Evolutionary conservation across 805 yeast species (phyloP).

Genomic region (Nadsonia fulvescens): DNA sequence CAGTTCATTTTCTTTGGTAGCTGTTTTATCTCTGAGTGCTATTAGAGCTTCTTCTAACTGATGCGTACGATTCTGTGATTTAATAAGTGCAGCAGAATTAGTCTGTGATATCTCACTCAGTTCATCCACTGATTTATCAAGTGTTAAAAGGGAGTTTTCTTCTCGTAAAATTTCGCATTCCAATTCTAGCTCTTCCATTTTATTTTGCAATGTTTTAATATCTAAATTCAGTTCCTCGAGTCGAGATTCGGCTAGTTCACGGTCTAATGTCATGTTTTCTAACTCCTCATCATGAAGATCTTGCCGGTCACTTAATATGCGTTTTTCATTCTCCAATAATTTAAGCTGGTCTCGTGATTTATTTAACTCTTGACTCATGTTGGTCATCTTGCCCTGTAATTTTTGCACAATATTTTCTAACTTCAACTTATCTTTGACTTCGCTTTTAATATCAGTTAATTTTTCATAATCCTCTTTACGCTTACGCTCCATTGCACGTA

Average conservation of each 20-base stretch:
- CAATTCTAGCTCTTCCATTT: constrained; percentile 11
- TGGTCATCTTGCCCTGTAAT: constrained; percentile 15
- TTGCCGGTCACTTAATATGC: too few relatives aligned
- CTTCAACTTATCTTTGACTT: constrained; percentile 11
- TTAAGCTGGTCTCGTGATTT: constrained; percentile 9
- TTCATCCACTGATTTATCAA: too few relatives aligned
- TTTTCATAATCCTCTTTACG: constrained; percentile 14
- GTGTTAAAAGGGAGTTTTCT: constrained; percentile 11
- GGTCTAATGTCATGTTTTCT: constrained; percentile 19
- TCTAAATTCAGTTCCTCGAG: constrained; percentile 13
- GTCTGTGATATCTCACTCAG: too few relatives aligned
- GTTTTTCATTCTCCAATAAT: too few relatives aligned
- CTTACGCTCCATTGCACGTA: constrained; percentile 12
- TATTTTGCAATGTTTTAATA: constrained; percentile 8
- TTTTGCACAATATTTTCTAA: constrained; percentile 15
- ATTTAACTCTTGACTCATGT: constrained; percentile 16
- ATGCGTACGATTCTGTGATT: constrained; percentile 21
- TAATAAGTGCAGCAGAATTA: too few relatives aligned
- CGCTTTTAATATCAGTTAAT: constrained; percentile 9
- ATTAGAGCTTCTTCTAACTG: constrained; percentile 27
- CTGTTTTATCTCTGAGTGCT: constrained; percentile 17
- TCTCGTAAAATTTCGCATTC: constrained; percentile 15
- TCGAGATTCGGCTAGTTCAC: constrained; percentile 21
- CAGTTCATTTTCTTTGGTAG: constrained; percentile 10
- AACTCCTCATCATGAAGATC: constrained; percentile 13